Evolutionary conservation across 352 stramenopile species (phyloP).

Genomic region (Thraustochytrium striatum): DNA sequence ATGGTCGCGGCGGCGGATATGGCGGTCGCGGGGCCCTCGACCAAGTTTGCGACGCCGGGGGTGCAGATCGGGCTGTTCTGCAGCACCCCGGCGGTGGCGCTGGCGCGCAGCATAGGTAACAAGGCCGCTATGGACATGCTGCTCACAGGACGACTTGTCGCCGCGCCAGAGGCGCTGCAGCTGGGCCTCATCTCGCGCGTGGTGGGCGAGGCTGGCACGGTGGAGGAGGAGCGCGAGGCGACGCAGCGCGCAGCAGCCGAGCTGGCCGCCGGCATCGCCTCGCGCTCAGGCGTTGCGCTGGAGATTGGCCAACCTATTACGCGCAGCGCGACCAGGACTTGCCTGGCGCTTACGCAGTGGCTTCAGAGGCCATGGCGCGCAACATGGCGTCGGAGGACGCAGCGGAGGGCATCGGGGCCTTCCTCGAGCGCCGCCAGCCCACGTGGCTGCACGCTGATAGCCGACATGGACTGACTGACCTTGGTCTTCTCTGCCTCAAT

Average conservation of each 20-base stretch:
- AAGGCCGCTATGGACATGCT: constrained; percentile 67
- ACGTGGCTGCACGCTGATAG: constrained; percentile 48
- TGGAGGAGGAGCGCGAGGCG: neutral
- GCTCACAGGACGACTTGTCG: constrained; percentile 61
- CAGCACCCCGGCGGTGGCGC: constrained; percentile 61
- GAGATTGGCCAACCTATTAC: constrained; percentile 50
- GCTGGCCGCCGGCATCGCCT: constrained; percentile 31
- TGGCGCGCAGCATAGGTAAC: constrained; percentile 55
- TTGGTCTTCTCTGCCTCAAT: no score
- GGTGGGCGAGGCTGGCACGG: constrained; percentile 8
- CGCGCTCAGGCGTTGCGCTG: constrained; percentile 43
- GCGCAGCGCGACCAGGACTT: constrained; percentile 46
- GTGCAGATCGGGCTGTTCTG: constrained; percentile 66
- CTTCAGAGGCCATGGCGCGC: constrained; percentile 49
- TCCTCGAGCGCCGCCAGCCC: constrained; percentile 45
- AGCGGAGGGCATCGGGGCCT: constrained; percentile 49
- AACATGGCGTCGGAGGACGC: constrained; percentile 51
- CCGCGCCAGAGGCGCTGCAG: constrained; percentile 55
- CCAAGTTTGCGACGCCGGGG: constrained; percentile 62
- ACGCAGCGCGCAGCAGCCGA: constrained; percentile 14
- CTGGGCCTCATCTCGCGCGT: constrained; percentile 60
- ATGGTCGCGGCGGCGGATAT: constrained; percentile 64
- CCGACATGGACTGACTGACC: no score
- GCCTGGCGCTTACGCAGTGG: constrained; percentile 46
- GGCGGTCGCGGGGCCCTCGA: constrained; percentile 54